Conservation (phyloP, 768 basidiomycete species). For the Tephrocybe sp. region DNA sequence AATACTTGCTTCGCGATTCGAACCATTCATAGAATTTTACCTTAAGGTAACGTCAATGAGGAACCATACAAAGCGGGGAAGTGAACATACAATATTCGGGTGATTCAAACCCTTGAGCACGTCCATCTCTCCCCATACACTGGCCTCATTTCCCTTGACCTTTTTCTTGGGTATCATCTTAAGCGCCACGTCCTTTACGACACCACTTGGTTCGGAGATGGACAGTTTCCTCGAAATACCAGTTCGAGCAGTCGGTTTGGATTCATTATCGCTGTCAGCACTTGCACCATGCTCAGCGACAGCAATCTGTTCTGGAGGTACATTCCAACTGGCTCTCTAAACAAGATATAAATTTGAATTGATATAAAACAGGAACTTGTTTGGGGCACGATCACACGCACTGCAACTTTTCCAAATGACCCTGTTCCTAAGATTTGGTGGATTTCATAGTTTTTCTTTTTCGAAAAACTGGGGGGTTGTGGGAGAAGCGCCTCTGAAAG, state of each 20-base stretch:
- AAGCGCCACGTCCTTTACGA: constrained; percentile 73
- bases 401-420: constrained; percentile 89
- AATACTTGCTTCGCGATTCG: constrained; percentile 91
- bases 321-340: constrained; percentile 76
- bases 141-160: constrained; percentile 85
- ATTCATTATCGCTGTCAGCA: constrained; percentile 25
- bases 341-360: neutral
- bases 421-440: constrained; percentile 76
- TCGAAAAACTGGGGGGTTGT: constrained; percentile 81
- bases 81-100: constrained; percentile 74
- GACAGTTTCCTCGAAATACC: constrained; percentile 18
- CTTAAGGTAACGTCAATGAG: constrained; percentile 31
- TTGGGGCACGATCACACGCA: constrained; percentile 23
- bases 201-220: constrained; percentile 21
- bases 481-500: constrained; percentile 64
- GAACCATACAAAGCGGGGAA: neutral
- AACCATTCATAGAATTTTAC: constrained; percentile 98
- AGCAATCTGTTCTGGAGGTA: constrained; percentile 56
- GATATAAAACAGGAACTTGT: neutral
- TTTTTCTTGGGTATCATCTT: constrained; percentile 96
- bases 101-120: constrained; percentile 88
- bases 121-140: constrained; percentile 93
- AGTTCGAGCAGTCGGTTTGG: constrained; percentile 17
- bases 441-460: constrained; percentile 81
- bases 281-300: constrained; percentile 59